phyloP scores from a whole-genome alignment of 257 asterid genomes.

The Solanum sitiens region DNA sequence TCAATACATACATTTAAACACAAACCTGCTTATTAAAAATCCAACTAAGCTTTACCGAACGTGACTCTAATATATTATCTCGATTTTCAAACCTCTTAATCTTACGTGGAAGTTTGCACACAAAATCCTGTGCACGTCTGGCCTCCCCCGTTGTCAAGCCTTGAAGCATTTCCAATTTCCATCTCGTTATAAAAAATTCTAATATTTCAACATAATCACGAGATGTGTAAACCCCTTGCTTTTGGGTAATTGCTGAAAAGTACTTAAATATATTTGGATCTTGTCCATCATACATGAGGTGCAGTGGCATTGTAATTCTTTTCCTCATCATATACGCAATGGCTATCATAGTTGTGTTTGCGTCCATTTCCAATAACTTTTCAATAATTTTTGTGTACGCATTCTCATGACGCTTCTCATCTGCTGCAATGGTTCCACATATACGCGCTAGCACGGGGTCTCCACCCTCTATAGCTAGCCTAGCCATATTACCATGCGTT shows the following conservation, averaged over 20 bases:
- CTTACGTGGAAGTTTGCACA: constrained; percentile 13
- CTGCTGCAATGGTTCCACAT: constrained; percentile 23
- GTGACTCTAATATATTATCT: neutral
- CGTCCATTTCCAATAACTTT: constrained; percentile 19
- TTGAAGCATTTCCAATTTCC: constrained; percentile 17
- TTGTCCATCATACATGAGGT: constrained; percentile 20
- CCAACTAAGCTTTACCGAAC: constrained; percentile 13
- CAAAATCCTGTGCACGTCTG: constrained; percentile 19
- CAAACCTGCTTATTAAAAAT: constrained; percentile 6
- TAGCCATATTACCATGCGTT: constrained; percentile 20
- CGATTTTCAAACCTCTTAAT: constrained; percentile 10
- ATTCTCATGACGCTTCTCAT: constrained; percentile 5
- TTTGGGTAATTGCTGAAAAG: constrained; percentile 4
- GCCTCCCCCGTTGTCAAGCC: constrained; percentile 3
- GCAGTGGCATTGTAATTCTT: constrained; percentile 23
- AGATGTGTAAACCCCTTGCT: constrained; percentile 7
- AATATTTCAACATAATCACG: constrained; percentile 15
- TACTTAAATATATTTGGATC: constrained; percentile 13
- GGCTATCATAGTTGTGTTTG: constrained; percentile 15
- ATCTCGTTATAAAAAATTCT: constrained; percentile 18
- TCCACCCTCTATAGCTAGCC: constrained; percentile 15
- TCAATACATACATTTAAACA: neutral
- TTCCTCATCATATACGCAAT: constrained; percentile 30
- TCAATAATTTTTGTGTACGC: constrained; percentile 7
- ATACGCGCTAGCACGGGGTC: constrained; percentile 20